Evolutionary conservation across 805 yeast species (phyloP), one percentile per base, ranked within the genome.

Genomic region (Candida ascalaphidarum): DNA sequence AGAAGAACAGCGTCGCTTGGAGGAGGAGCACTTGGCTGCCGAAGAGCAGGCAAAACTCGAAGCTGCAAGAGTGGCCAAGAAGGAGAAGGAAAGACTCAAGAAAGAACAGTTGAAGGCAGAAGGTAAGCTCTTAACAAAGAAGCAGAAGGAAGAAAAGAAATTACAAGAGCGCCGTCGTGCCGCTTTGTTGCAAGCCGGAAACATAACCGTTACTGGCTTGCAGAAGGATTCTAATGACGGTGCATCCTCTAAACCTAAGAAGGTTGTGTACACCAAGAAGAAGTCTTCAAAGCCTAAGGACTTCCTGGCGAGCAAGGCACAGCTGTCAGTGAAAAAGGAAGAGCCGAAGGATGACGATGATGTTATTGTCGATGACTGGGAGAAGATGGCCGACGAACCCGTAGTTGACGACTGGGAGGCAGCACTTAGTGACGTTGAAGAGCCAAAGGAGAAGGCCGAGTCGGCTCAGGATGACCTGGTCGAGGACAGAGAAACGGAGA

Each of bases 101-200:
- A 80, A 74, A 41, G 98, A 92, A 47, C 89, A 84, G 61, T 74
- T 92, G 54, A 84, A 83, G 61, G 92, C 96, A 20, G 96, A 89
- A 60, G 99, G 99, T 49, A 92, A 92, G 52, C 76, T 79, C 31
- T 62, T 92, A 50, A 82, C 96, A 34, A 92, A 84, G 65, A 89
- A 88, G 52, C 98, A 92, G 68, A 85, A 82, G 60, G 95, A 86
- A 57, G 95, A 86, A 53, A 82, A 83, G 62, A 83, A 77, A 30
- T 57, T 77, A 22, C 73, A 78, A 46, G 96, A 89, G 50, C 81
- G 82, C 52, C 85, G 97, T 63, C 81, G 94, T 55, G 82, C 82
- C 40, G 86, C 79, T 46, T 65, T 89, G 36, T 68, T 89, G 40
- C 78, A 78, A 34, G 62, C 86, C 20, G 81, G 85, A 36, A 74